Percentiles rank a stretch among this genome's conserved stretches.
phyloP scores from a whole-genome alignment of 176 grass and related monocot genomes.

The Metroxylon sagu region DNA sequence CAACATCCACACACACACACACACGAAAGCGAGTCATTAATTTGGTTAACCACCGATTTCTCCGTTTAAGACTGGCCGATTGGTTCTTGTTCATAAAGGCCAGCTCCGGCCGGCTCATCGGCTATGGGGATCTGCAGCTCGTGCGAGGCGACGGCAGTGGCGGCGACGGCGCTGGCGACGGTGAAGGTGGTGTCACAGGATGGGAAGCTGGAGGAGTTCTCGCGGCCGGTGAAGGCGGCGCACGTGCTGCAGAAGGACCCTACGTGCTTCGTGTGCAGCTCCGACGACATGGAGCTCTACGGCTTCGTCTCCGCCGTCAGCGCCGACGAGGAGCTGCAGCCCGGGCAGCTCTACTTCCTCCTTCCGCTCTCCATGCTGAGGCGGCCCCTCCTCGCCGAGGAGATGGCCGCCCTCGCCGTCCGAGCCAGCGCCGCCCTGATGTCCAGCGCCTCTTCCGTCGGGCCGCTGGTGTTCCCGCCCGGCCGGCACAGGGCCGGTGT shows the following conservation, averaged over 20 bases:
- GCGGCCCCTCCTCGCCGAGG: no score
- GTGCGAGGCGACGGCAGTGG: conserved; percentile 6
- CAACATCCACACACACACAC: no score
- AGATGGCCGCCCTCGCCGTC: conserved; percentile 37
- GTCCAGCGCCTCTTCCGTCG: conserved; percentile 10
- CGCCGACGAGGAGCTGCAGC: conserved; percentile 13
- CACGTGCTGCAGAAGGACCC: conserved; percentile 21
- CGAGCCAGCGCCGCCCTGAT: conserved; percentile 51
- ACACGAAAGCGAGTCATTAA: no score
- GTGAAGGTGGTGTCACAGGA: conserved; percentile 44
- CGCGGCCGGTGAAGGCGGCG: conserved; percentile 5
- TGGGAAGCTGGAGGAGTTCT: conserved; percentile 47
- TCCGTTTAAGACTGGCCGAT: no score
- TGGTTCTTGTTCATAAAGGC: no score
- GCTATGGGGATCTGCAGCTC: conserved; percentile 52
- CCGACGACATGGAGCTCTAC: conserved; percentile 50
- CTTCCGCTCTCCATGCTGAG: no score
- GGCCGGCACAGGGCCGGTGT: not conserved
- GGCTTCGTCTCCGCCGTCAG: conserved; percentile 13
- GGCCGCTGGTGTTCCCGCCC: conserved; percentile 53
- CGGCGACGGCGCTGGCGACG: not conserved
- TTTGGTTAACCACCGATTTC: no score
- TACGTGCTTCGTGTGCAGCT: conserved; percentile 36
- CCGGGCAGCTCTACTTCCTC: no score
- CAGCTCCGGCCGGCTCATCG: no score